These are phyloP conservation scores for Teratosphaeria nubilosa DNA, from an alignment of 2,329 filamentous ascomycete genomes.

Conservation along the genomic window DNA sequence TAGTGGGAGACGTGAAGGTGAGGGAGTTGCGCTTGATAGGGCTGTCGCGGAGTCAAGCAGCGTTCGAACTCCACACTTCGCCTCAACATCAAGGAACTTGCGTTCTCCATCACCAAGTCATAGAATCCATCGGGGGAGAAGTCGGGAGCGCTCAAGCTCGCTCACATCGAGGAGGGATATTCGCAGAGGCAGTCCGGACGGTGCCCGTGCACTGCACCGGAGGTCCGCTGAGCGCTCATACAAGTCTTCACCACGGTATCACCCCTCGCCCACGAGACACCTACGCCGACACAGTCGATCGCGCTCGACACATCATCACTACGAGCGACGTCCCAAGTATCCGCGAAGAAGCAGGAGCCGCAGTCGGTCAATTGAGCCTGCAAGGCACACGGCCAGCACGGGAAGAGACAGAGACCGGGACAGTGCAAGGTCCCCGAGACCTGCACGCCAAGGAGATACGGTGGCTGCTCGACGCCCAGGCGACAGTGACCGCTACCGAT, in stretches of 20 bases:
- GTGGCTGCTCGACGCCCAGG: constrained; percentile 16
- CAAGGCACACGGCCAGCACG: constrained; percentile 6
- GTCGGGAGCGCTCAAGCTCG: constrained; percentile 3
- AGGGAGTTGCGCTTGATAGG: constrained; percentile 3
- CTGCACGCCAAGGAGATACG: constrained; percentile 11
- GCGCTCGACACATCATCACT: constrained; percentile 8
- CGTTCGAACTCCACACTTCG: constrained; percentile 9
- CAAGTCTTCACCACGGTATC: background rate
- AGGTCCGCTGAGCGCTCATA: background rate
- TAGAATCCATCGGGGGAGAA: constrained; percentile 1
- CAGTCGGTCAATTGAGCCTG: background rate
- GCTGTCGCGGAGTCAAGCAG: constrained; percentile 6
- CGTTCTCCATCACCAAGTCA: constrained; percentile 4
- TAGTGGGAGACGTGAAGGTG: background rate
- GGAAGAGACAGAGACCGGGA: background rate
- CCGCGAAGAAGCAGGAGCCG: constrained; percentile 26
- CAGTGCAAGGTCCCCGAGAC: constrained; percentile 24
- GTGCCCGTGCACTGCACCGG: background rate
- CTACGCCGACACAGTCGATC: constrained; percentile 11
- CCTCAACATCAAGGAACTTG: background rate
- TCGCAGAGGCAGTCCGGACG: background rate
- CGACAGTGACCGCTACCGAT: constrained; percentile 26
- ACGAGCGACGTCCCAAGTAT: constrained; percentile 15
- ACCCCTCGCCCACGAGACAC: constrained; percentile 13
- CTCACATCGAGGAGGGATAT: background rate